Base-by-base conservation (phyloP, 176 grass and related monocot species). In the Tillandsia leiboldiana region DNA sequence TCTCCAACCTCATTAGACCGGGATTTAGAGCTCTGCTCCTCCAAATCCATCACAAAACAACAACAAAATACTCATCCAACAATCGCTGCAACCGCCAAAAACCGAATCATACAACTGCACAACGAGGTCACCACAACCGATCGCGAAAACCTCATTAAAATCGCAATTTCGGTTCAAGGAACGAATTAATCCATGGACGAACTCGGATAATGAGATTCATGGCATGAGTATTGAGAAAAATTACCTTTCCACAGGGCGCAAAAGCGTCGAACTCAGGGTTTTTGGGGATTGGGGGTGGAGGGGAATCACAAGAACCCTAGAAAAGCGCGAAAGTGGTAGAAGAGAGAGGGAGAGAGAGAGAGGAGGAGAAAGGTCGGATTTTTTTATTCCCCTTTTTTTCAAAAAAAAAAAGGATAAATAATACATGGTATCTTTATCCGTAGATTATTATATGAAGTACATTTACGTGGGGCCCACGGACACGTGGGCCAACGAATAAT, bases 41-140 rank as follows among this genome's bases (percentile, higher is more conserved):
- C 53, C 52, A 26, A 77, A 77, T 77, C 54, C 75, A 77, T 69
- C 24, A 1, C 65, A 23, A 63, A 3, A 64, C 56, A 2, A 61
- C 15, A 15, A 23, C 15, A 61, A 61, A 5, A 22, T 23, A 61
- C 56, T 61, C 15, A 20, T 20, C 56, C 56, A 23, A 23, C 17
- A 5, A 18, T 20, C 15, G 56, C 6, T 2, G 56, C 56, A 18
- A 10, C 7, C 17, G 17, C 13, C 56, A 20, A 2, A 61, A 61
- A 61, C 11, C 8, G 56, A 61, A 10, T 61, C 22, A 15, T n/a
- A 6, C 2, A 9, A 61, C 15, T 61, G 23, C 15, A 9, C 13
- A 23, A 61, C 8, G 8, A 61, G 10, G 22, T 18, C 13, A 61
- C 17, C 8, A 61, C 56, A 22, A 22, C 9, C 12, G 56, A 9